Percentiles rank a stretch among this genome's conserved stretches.
phyloP scores from a whole-genome alignment of 1,284 basidiomycete species.

The Volvariella surrecta region DNA sequence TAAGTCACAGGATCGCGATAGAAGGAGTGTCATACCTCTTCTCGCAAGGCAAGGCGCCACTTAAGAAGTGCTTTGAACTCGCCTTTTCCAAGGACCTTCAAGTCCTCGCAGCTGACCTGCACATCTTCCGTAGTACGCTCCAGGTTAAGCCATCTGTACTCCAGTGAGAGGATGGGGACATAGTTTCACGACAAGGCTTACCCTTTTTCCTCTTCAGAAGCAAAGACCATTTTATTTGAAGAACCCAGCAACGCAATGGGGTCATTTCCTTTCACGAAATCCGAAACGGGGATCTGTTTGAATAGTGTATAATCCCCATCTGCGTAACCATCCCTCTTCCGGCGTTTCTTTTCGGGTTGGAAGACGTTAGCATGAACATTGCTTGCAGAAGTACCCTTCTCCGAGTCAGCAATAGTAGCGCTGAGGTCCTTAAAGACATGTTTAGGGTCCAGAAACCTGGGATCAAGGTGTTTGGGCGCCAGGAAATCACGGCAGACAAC shows the following conservation, averaged over 20 bases:
- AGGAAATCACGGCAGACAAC: conserved; percentile 96
- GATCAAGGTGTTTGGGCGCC: conserved; percentile 93
- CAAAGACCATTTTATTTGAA: conserved; percentile 81
- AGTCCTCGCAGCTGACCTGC: conserved; percentile 77
- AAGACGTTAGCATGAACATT: conserved; percentile 86
- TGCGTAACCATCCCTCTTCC: conserved; percentile 91
- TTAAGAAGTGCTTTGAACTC: conserved; percentile 94
- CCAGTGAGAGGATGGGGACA: conserved; percentile 5
- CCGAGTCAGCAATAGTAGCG: conserved; percentile 36
- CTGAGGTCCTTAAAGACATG: conserved; percentile 95
- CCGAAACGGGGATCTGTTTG: conserved; percentile 64
- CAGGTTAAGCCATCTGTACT: conserved; percentile 59
- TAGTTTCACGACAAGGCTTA: conserved; percentile 25
- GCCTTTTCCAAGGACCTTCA: conserved; percentile 96
- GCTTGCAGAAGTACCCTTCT: conserved; percentile 44
- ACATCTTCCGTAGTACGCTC: conserved; percentile 77
- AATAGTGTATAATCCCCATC: conserved; percentile 93
- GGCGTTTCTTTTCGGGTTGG: conserved; percentile 93
- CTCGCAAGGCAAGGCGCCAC: conserved; percentile 81
- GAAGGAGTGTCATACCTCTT: conserved; percentile 48
- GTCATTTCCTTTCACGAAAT: conserved; percentile 70
- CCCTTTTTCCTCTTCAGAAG: conserved; percentile 79
- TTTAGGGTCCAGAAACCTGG: conserved; percentile 95
- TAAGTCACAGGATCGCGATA: conserved; percentile 4
- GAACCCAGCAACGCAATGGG: conserved; percentile 79